Evolutionary conservation across 176 grass and related monocot species (phyloP).

Genomic region (Eragrostis curvula): DNA sequence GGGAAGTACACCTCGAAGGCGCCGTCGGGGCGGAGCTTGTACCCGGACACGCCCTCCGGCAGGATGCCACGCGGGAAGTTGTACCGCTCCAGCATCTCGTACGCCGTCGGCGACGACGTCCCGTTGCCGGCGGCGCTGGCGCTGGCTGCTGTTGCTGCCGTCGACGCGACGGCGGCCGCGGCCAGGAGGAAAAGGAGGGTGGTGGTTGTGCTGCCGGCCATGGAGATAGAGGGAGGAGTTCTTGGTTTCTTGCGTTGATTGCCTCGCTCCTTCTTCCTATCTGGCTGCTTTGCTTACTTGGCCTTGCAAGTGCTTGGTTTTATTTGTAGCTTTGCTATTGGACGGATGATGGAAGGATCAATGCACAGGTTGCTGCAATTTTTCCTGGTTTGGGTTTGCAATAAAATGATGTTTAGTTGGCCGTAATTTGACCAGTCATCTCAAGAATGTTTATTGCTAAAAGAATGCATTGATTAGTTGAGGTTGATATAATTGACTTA

Average conservation of each 20-base stretch:
- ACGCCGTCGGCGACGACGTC: conserved; percentile 50
- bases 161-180: neutral
- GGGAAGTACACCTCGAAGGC: conserved; percentile 56
- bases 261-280: neutral
- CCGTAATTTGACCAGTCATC: neutral
- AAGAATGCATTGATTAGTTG: neutral
- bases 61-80: conserved; percentile 69
- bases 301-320: neutral
- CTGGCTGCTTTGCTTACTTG: conserved; percentile 22
- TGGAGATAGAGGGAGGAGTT: neutral
- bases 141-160: neutral
- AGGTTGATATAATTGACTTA: neutral
- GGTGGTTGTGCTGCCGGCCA: neutral
- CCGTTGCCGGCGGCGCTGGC: neutral
- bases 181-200: neutral
- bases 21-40: conserved; percentile 42
- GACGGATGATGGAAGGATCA: neutral
- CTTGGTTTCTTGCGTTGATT: neutral
- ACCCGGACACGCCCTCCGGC: conserved; percentile 59
- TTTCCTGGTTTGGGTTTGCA: neutral
- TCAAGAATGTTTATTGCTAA: neutral
- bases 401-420: neutral
- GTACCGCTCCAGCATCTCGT: conserved; percentile 73
- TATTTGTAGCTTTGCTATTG: neutral
- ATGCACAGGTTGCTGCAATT: no score